Evolutionary conservation across 169 alveolate genomes (phyloP).

Genomic region (Blepharisma undulans): DNA sequence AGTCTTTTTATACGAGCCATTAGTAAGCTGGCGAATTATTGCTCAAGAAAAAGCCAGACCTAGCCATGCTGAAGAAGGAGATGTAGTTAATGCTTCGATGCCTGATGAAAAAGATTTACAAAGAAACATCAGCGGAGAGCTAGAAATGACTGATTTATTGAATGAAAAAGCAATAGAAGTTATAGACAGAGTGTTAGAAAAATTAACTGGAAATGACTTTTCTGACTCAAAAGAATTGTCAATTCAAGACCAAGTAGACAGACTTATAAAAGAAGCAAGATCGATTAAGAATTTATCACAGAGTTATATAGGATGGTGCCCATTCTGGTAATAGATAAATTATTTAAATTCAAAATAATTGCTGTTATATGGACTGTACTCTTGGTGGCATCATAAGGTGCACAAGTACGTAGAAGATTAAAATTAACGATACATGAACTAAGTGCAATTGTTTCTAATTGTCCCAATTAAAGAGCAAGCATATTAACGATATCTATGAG

Average conservation of each 20-base stretch:
- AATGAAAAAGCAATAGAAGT: constrained; percentile 83
- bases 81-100: constrained; percentile 42
- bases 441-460: neutral
- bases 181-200: constrained; percentile 75
- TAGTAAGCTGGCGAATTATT: constrained; percentile 91
- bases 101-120: constrained; percentile 66
- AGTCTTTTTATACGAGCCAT: constrained; percentile 95
- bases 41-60: constrained; percentile 61
- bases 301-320: constrained; percentile 97
- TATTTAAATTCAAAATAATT: neutral
- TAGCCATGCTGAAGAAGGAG: constrained; percentile 57
- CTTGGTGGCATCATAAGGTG: neutral
- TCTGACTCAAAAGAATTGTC: constrained; percentile 70
- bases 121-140: constrained; percentile 80
- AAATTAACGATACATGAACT: neutral
- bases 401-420: neutral
- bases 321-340: constrained; percentile 77
- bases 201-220: constrained; percentile 84
- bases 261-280: constrained; percentile 91
- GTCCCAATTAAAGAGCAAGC: neutral
- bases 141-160: constrained; percentile 77
- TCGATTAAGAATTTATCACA: constrained; percentile 91
- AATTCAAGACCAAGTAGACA: constrained; percentile 81
- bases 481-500: neutral
- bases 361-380: neutral